Base-by-base conservation (phyloP, 805 yeast genomes). In the Spathaspora arborariae region DNA sequence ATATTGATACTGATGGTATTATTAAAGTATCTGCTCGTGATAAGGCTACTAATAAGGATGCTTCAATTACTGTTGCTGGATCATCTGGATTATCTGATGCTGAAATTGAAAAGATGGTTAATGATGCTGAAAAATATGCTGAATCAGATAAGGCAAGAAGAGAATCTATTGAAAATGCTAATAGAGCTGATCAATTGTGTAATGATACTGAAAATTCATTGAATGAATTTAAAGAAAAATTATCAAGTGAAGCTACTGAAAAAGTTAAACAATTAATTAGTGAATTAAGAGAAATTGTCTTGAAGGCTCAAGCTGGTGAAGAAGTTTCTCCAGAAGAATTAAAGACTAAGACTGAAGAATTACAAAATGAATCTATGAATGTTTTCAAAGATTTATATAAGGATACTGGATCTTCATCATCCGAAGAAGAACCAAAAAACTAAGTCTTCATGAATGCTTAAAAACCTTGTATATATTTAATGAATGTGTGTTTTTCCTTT, bases 1-100 rank as follows among this genome's bases (percentile, higher is more conserved):
- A 91, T 74, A 87, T 90, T 66, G 97, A 90, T 71, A 96, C 97
- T 55, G 97, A 90, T 73, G 97, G 97, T 63, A 91, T 90, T 68
- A 89, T 90, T 78, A 91, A 90, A 78, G 97, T 90, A 49, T 82
- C 88, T 68, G 97, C 97, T 46, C 83, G 84, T 62, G 97, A 90
- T 76, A 87, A 89, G 80, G 94, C 91, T 55, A 82, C 95, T 55
- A 88, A 85, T 77, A 90, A 90, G 81, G 91, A 87, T 58, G 90
- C 96, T 48, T 88, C 96, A 51, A 91, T 90, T 73, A 90, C 97
- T 44, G 97, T 90, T 55, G 96, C 96, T 56, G 97, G 96, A 57
- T 87, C 96, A 48, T 88, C 96, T 41, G 97, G 97, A 70, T 76
- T 90, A 67, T 83, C 91, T 56, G 94, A 89, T 63, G 65, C 85